A percentile compares a stretch with the other conserved stretches of the same genome.
phyloP scores from a whole-genome alignment of 1,139 yeast genomes.

The Blastobotrys buckinghamii region DNA sequence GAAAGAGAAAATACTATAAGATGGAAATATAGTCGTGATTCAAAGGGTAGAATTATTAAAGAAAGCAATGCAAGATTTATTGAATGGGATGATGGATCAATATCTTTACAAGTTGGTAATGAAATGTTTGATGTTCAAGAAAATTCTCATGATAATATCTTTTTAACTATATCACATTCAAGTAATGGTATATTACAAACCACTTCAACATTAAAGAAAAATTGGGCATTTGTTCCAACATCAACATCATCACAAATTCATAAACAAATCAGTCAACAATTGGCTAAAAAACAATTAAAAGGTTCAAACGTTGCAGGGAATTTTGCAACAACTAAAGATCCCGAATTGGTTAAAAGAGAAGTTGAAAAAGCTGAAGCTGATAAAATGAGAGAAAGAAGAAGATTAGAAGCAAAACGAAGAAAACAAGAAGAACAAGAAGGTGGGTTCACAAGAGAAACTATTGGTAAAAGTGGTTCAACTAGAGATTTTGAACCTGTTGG shows the following conservation, averaged over 20 bases:
- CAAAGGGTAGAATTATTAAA: conserved; percentile 54
- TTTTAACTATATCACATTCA: conserved; percentile 66
- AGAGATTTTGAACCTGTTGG: background rate
- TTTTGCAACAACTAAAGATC: conserved; percentile 79
- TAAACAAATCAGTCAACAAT: conserved; percentile 69
- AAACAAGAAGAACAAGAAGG: conserved; percentile 60
- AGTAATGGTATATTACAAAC: conserved; percentile 65
- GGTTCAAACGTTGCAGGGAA: conserved; percentile 55
- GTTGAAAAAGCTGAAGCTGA: conserved; percentile 68
- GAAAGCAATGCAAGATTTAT: conserved; percentile 88
- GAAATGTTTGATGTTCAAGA: conserved; percentile 78
- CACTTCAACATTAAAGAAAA: conserved; percentile 39
- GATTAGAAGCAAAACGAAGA: conserved; percentile 51
- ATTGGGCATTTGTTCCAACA: conserved; percentile 77
- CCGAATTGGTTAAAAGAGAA: conserved; percentile 73
- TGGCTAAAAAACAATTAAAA: conserved; percentile 55
- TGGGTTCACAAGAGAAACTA: conserved; percentile 15
- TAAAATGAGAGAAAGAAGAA: conserved; percentile 37
- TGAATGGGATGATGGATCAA: conserved; percentile 90
- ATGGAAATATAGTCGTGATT: conserved; percentile 79
- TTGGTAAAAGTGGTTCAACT: conserved; percentile 31
- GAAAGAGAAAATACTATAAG: conserved; percentile 79
- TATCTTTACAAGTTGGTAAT: conserved; percentile 78
- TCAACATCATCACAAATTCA: conserved; percentile 82
- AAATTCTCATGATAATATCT: conserved; percentile 61